Percentiles rank a stretch among this genome's conserved stretches.
These are phyloP conservation scores for Hirschioporus abietinus DNA, from an alignment of 768 basidiomycete genomes.

Conservation along the genomic window DNA sequence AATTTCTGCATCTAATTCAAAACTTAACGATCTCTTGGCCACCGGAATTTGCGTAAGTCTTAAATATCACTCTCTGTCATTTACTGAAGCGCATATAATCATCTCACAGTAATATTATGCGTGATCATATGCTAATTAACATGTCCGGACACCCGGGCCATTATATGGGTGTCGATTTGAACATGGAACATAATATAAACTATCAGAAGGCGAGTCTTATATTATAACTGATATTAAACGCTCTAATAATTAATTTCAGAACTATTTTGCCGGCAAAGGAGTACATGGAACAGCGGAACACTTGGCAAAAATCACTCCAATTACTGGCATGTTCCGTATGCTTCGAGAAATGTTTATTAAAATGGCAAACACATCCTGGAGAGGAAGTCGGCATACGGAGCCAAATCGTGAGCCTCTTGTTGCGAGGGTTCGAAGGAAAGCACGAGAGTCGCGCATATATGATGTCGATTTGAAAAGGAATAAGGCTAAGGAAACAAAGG, in stretches of 20 bases:
- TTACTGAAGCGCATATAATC: background rate
- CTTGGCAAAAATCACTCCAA: background rate
- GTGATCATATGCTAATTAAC: background rate
- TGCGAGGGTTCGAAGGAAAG: background rate
- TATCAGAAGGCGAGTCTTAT: background rate
- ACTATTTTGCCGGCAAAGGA: background rate
- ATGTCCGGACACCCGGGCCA: background rate
- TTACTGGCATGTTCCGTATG: background rate
- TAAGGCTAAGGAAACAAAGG: background rate
- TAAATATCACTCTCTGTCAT: background rate
- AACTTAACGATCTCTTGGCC: background rate
- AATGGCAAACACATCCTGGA: background rate
- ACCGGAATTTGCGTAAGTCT: background rate
- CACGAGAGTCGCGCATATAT: background rate
- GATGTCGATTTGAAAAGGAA: background rate
- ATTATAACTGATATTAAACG: background rate
- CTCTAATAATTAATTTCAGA: background rate
- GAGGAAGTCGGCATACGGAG: background rate
- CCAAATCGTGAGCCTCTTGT: background rate
- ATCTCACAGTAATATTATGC: background rate
- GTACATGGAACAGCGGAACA: background rate
- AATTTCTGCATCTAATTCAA: background rate
- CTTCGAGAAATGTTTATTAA: background rate
- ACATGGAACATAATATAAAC: background rate
- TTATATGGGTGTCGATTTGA: background rate